phyloP scores from a whole-genome alignment of 148 eudicot genomes.

The Rhododendron henanense region DNA sequence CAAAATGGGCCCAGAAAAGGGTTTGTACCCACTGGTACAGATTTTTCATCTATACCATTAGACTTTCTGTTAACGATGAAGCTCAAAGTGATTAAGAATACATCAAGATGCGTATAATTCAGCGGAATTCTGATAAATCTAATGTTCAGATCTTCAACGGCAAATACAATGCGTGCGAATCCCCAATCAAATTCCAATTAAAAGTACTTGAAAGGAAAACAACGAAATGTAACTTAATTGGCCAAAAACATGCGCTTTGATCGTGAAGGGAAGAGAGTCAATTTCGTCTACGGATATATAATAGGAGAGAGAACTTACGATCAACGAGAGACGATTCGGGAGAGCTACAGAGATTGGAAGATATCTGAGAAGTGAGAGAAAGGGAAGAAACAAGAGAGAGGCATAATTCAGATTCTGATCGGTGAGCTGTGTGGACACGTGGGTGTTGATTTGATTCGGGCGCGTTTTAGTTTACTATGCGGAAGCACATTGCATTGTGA shows the following conservation, averaged over 20 bases:
- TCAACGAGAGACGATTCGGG: background rate
- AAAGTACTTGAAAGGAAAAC: background rate
- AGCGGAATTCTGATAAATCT: background rate
- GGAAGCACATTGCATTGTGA: background rate
- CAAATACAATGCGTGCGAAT: background rate
- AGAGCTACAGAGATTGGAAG: slow-evolving; percentile 9
- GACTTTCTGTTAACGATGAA: background rate
- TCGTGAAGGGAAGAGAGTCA: background rate
- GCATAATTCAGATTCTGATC: background rate
- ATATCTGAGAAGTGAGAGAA: background rate
- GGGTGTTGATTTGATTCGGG: background rate
- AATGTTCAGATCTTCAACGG: background rate
- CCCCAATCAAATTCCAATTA: background rate
- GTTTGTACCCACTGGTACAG: too few species aligned
- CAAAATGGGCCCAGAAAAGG: too few species aligned
- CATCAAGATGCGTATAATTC: background rate
- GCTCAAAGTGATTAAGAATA: background rate
- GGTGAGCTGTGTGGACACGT: background rate
- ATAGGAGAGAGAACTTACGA: background rate
- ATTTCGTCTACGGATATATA: background rate
- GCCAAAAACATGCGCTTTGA: background rate
- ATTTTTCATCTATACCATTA: too few species aligned
- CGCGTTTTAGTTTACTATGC: background rate
- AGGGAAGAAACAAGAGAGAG: background rate
- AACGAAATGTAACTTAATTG: background rate